Conservation (phyloP, 2,329 filamentous ascomycete species). For the Pseudogymnoascus sp. region DNA sequence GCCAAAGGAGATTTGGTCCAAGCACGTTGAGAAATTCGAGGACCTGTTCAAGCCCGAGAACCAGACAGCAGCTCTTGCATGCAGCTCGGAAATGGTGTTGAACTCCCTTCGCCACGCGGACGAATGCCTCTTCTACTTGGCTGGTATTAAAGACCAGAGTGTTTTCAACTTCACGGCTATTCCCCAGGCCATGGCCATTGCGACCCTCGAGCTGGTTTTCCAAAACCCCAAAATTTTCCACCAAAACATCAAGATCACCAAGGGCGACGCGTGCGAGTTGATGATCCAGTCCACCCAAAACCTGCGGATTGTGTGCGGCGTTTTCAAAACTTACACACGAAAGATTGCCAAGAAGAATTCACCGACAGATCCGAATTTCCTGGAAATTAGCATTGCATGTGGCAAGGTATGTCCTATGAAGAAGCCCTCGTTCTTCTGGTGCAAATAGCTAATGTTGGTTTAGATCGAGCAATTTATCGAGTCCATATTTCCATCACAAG, state of each 20-base stretch:
- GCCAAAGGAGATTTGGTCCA: slow-evolving; percentile 89
- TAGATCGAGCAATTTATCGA: slow-evolving; percentile 92
- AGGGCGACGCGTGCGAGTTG: slow-evolving; percentile 78
- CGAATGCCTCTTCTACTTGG: slow-evolving; percentile 90
- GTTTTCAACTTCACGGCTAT: slow-evolving; percentile 97
- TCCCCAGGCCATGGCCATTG: slow-evolving; percentile 90
- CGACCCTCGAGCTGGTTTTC: slow-evolving; percentile 84
- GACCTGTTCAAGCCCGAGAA: slow-evolving; percentile 78
- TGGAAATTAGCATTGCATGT: slow-evolving; percentile 80
- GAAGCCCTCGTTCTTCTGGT: neutral
- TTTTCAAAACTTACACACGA: slow-evolving; percentile 67
- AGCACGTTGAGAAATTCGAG: slow-evolving; percentile 78
- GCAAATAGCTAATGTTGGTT: neutral
- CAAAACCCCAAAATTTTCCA: slow-evolving; percentile 78
- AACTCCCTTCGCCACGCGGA: slow-evolving; percentile 77
- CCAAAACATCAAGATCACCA: slow-evolving; percentile 86
- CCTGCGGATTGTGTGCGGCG: slow-evolving; percentile 65
- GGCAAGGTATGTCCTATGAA: slow-evolving; percentile 53
- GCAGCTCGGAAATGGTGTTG: slow-evolving; percentile 82
- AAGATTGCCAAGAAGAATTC: slow-evolving; percentile 88
- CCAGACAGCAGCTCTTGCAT: slow-evolving; percentile 67
- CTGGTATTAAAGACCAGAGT: slow-evolving; percentile 81
- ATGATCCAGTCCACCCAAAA: slow-evolving; percentile 91
- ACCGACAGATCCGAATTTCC: slow-evolving; percentile 77
- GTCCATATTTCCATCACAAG: slow-evolving; percentile 79